phyloP scores from a whole-genome alignment of 768 basidiomycete genomes.

The Tubosaeta sp. region DNA sequence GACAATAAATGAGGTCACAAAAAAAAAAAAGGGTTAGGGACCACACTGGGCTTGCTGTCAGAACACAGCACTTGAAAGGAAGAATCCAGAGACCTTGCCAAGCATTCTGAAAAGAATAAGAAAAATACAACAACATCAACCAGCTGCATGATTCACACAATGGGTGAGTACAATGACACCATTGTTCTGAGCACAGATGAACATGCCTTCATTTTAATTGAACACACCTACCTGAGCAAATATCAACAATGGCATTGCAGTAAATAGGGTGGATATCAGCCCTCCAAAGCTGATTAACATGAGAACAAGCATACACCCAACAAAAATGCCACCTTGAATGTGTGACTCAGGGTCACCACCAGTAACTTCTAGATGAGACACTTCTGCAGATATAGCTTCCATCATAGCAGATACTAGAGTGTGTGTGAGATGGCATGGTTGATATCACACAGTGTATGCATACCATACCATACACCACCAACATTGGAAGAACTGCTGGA shows the following conservation, averaged over 20 bases:
- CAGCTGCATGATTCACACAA: conserved; percentile 76
- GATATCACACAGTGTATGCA: not conserved
- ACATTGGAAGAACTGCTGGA: conserved; percentile 59
- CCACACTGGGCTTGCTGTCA: conserved; percentile 20
- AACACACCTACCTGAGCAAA: conserved; percentile 54
- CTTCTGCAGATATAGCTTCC: too few species aligned
- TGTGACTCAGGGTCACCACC: too few species aligned
- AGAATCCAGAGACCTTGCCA: conserved; percentile 44
- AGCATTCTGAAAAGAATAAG: conserved; percentile 77
- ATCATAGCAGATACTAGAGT: too few species aligned
- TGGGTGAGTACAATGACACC: conserved; percentile 81
- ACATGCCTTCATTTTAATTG: not conserved
- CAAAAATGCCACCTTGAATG: too few species aligned
- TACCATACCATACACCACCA: conserved; percentile 59
- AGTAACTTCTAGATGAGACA: too few species aligned
- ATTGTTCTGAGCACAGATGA: conserved; percentile 49
- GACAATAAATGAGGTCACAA: too few species aligned
- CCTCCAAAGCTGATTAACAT: too few species aligned
- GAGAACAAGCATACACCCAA: too few species aligned
- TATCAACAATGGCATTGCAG: conserved; percentile 73
- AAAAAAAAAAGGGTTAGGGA: conserved; percentile 55
- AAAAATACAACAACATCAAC: conserved; percentile 75
- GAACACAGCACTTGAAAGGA: conserved; percentile 46
- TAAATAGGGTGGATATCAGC: conserved; percentile 80
- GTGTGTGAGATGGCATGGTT: too few species aligned